Base-by-base conservation (phyloP, 2,329 filamentous ascomycete genomes). In the Aspergillus candidus region DNA sequence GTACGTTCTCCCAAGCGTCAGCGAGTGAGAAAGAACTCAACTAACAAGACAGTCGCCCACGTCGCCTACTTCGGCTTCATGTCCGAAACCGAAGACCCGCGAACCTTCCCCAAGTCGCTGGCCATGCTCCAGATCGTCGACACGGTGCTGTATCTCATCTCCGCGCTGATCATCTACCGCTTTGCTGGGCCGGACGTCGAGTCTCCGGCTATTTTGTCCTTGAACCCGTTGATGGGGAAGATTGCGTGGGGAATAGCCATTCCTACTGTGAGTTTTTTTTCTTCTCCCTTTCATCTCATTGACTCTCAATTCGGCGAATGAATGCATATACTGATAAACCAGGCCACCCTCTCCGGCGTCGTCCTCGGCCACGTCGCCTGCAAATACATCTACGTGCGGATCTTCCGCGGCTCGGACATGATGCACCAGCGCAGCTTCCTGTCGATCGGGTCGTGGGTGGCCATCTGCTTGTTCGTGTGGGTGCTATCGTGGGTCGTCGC, bases 51-150 rank as follows among this genome's bases (percentile, higher is more conserved):
- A 27, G 22, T 61, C 62, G 80, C 79, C 14, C 80, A 84, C 55
- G 76, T 82, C 17, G 80, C 78, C 48, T 86, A 84, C 67, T 84
- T 84, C 61, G 73, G 71, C 47, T 79, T 86, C 62, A 78, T 83
- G 54, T 73, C 74, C 29, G 83, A 86, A 62, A 75, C 86, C 60
- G 73, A 76, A 56, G 68, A 78, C 32, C 80, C 81, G 3, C 63
- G 69, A 15, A 75, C 80, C 47, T 84, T 78, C 61, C 72, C 74
- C 41, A 82, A 82, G 60, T 76, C 82, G 3, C 74, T 88, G 43
- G 72, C 74, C 53, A 63, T 82, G 42, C 74, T 83, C n/a, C 80
- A 84, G 58, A 67, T 72, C 13, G 66, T 72, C 44, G 79, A 83
- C 49, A 80, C 77, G 0, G 61, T 68, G 12, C 70, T 86, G 38